Percentiles rank a stretch among this genome's conserved stretches.
phyloP scores from a whole-genome alignment of 345 rosid species.

The Toxicodendron radicans region DNA sequence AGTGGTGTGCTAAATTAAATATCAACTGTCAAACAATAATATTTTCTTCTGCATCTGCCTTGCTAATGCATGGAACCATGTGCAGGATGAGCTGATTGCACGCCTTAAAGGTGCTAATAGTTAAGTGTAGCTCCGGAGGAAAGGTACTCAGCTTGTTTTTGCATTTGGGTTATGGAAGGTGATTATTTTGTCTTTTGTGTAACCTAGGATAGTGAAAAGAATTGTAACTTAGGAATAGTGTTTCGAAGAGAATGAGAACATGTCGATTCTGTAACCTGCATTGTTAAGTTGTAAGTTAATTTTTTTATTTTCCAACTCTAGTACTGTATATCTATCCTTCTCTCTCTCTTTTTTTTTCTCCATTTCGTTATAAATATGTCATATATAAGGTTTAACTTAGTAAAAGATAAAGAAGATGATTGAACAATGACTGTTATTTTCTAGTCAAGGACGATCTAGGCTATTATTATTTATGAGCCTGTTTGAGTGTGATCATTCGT shows the following conservation, averaged over 20 bases:
- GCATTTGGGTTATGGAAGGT: slow-evolving; percentile 8
- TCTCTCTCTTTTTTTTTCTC: too few relatives aligned
- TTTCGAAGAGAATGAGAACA: slow-evolving; percentile 8
- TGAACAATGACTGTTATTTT: too few relatives aligned
- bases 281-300: background rate
- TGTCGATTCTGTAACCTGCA: background rate
- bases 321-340: background rate
- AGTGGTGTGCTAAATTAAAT: background rate
- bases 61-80: slow-evolving; percentile 10
- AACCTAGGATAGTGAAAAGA: slow-evolving; percentile 2
- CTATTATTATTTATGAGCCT: too few relatives aligned
- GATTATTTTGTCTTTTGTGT: slow-evolving; percentile 19
- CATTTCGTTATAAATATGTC: too few relatives aligned
- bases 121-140: slow-evolving; percentile 16
- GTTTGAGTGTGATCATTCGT: too few relatives aligned
- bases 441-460: too few relatives aligned
- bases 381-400: background rate
- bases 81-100: slow-evolving; percentile 88
- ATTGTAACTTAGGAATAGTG: slow-evolving; percentile 6
- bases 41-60: background rate
- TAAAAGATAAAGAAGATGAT: background rate
- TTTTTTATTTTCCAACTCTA: background rate
- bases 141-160: background rate
- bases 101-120: slow-evolving; percentile 61
- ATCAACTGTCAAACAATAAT: background rate